phyloP scores from a whole-genome alignment of 1,139 yeast genomes.

The Hyphopichia khmerensis region DNA sequence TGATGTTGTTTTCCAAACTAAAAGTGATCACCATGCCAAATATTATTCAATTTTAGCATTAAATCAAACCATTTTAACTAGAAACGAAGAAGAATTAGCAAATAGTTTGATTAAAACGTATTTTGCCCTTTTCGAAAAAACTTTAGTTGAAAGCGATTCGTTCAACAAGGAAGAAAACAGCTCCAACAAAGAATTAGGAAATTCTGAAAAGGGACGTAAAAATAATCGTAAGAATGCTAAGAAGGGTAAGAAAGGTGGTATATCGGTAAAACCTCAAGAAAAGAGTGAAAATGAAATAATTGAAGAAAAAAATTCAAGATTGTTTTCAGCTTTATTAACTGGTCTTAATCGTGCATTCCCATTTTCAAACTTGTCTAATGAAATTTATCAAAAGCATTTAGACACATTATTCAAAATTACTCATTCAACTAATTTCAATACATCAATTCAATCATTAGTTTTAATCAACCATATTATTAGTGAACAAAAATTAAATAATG shows the following conservation, averaged over 20 bases:
- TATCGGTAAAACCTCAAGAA: conserved; percentile 61
- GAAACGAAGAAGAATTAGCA: conserved; percentile 74
- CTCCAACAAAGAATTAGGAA: conserved; percentile 38
- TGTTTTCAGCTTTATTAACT: conserved; percentile 88
- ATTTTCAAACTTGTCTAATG: conserved; percentile 73
- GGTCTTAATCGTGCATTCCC: conserved; percentile 98
- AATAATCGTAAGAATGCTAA: conserved; percentile 52
- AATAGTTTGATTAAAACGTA: conserved; percentile 81
- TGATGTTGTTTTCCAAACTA: conserved; percentile 75
- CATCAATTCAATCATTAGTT: conserved; percentile 89
- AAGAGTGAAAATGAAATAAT: conserved; percentile 70
- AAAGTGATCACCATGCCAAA: conserved; percentile 80
- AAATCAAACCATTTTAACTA: conserved; percentile 87
- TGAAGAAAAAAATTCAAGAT: conserved; percentile 81
- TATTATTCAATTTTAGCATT: conserved; percentile 86
- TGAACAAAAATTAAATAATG: conserved; percentile 56
- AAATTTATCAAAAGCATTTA: conserved; percentile 73
- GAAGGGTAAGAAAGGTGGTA: conserved; percentile 75
- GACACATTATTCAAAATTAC: conserved; percentile 86
- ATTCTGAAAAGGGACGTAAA: conserved; percentile 49
- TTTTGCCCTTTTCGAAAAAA: conserved; percentile 80
- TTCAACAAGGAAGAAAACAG: conserved; percentile 35
- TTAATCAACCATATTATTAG: conserved; percentile 75
- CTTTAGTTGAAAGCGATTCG: conserved; percentile 66
- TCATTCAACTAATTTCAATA: conserved; percentile 91